Conservation (phyloP, 306 rosid species). For the Vicia sativa region DNA sequence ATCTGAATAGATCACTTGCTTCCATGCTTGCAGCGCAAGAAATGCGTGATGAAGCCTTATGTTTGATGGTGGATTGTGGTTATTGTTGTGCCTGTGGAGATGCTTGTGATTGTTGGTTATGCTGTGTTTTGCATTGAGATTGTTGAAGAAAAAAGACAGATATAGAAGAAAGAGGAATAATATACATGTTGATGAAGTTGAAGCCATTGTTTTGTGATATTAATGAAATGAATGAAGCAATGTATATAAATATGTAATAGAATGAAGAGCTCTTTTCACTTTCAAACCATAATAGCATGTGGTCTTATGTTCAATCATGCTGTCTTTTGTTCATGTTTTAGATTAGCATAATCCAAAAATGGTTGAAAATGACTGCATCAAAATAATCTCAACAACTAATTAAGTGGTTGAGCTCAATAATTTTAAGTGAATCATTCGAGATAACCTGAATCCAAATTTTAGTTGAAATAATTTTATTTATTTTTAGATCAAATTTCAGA, state of each 20-base stretch:
- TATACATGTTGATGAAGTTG: slow-evolving; percentile 31
- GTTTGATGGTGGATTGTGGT: slow-evolving; percentile 42
- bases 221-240: slow-evolving; percentile 35
- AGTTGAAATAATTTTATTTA: too few species aligned
- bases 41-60: slow-evolving; percentile 67
- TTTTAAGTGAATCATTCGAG: too few species aligned
- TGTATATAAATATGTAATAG: slow-evolving; percentile 40
- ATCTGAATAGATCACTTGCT: slow-evolving; percentile 74
- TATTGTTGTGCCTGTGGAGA: slow-evolving; percentile 24
- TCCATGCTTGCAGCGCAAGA: slow-evolving; percentile 91
- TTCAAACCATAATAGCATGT: slow-evolving; percentile 19
- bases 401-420: too few species aligned
- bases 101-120: slow-evolving; percentile 33
- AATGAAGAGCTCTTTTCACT: slow-evolving; percentile 39
- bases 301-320: slow-evolving; percentile 65
- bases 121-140: slow-evolving; percentile 57
- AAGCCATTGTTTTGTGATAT: slow-evolving; percentile 57
- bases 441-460: too few species aligned
- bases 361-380: slow-evolving; percentile 43
- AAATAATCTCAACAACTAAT: neutral
- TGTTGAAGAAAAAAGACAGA: slow-evolving; percentile 50
- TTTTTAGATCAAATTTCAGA: too few species aligned
- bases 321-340: slow-evolving; percentile 42
- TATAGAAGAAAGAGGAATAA: slow-evolving; percentile 44
- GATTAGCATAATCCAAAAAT: slow-evolving; percentile 36